Conservation (phyloP, 2,329 filamentous ascomycete genomes). For the Emergomyces orientalis region DNA sequence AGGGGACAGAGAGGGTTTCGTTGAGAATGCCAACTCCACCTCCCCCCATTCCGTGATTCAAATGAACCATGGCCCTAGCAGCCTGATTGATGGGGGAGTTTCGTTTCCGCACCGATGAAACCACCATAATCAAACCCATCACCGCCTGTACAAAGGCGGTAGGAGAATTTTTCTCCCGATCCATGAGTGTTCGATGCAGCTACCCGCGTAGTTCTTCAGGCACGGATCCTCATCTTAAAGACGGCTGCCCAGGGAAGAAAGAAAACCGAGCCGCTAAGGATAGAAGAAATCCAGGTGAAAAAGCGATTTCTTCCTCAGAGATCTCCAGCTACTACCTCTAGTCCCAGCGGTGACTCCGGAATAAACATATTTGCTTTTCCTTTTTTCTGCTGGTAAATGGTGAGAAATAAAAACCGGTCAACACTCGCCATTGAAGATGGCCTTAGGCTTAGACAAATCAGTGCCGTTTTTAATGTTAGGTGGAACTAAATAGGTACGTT, state of each 20-base stretch:
- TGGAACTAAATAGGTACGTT: background rate
- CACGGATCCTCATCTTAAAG: background rate
- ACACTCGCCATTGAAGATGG: background rate
- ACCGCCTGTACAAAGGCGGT: background rate
- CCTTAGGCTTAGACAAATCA: background rate
- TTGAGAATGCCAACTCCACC: background rate
- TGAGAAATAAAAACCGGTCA: background rate
- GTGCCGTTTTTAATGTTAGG: background rate
- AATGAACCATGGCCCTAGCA: background rate
- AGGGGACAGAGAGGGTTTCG: background rate
- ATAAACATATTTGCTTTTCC: background rate
- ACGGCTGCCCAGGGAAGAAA: background rate
- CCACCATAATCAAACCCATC: background rate
- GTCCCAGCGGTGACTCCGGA: background rate
- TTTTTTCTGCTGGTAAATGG: background rate
- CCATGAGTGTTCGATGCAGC: conserved; percentile 3
- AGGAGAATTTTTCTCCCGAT: background rate
- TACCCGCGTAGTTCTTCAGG: conserved; percentile 3
- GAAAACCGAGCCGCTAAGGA: background rate
- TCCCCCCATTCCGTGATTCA: background rate
- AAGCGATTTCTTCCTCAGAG: background rate
- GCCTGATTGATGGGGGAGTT: background rate
- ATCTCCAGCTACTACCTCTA: background rate
- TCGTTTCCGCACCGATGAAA: background rate
- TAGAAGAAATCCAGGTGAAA: background rate